Percentiles rank a stretch among this genome's conserved stretches.
Conservation (phyloP, 768 basidiomycete species). For the Podaxis sp. region DNA sequence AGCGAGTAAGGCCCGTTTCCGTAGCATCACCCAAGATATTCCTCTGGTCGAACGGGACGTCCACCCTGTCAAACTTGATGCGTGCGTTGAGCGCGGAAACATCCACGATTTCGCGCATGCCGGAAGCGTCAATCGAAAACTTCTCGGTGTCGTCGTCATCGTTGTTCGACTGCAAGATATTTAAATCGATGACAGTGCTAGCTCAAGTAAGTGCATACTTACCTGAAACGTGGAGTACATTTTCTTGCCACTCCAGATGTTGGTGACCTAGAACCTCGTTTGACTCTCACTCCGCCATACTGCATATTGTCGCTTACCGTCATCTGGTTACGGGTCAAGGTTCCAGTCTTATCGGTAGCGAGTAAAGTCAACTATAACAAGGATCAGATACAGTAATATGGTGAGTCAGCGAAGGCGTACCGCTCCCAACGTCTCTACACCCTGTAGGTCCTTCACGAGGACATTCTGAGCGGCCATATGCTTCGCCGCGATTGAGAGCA, state of each 20-base stretch:
- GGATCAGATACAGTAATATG: not conserved
- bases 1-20: slow-evolving; percentile 69
- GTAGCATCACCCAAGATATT: slow-evolving; percentile 72
- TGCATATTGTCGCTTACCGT: slow-evolving; percentile 38
- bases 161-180: slow-evolving; percentile 56
- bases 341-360: slow-evolving; percentile 73
- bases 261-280: slow-evolving; percentile 45
- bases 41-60: slow-evolving; percentile 61
- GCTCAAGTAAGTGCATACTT: not conserved
- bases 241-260: slow-evolving; percentile 60
- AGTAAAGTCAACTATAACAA: slow-evolving; percentile 54
- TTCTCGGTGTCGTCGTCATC: slow-evolving; percentile 51
- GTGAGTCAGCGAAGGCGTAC: slow-evolving; percentile 23
- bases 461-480: slow-evolving; percentile 72
- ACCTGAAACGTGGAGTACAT: slow-evolving; percentile 70
- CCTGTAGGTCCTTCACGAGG: slow-evolving; percentile 68
- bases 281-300: not conserved
- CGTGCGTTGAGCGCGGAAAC: slow-evolving; percentile 67
- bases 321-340: slow-evolving; percentile 72
- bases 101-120: slow-evolving; percentile 65
- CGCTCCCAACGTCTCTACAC: slow-evolving; percentile 65
- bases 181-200: not conserved
- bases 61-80: slow-evolving; percentile 66
- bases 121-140: slow-evolving; percentile 51
- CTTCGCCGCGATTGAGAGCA: slow-evolving; percentile 71